Percentiles rank a stretch among this genome's conserved stretches.
phyloP scores from a whole-genome alignment of 371 early-diverging fungal species.

The Apophysomyces elegans region DNA sequence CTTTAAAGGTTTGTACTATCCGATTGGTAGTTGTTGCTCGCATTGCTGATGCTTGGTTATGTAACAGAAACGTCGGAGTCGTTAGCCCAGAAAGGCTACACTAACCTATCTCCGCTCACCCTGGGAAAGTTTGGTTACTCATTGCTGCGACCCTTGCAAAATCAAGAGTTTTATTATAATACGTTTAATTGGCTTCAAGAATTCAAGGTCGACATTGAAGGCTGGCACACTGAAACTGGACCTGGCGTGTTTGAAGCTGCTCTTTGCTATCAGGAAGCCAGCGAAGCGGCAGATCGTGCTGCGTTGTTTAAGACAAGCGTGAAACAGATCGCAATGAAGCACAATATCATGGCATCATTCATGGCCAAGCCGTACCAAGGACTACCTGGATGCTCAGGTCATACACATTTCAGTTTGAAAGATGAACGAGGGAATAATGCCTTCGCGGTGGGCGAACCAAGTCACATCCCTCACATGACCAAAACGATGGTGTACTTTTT shows the following conservation, averaged over 20 bases:
- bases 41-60: not conserved
- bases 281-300: constrained; percentile 77
- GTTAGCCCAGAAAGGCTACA: constrained; percentile 61
- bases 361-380: constrained; percentile 85
- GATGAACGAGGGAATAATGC: constrained; percentile 54
- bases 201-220: constrained; percentile 74
- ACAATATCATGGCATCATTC: constrained; percentile 78
- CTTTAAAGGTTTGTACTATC: constrained; percentile 66
- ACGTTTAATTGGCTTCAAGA: constrained; percentile 69
- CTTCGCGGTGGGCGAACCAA: constrained; percentile 50
- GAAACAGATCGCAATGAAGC: constrained; percentile 75
- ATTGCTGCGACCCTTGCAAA: constrained; percentile 69
- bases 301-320: constrained; percentile 79
- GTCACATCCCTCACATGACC: constrained; percentile 51
- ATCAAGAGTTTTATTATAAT: constrained; percentile 74
- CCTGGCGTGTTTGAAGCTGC: constrained; percentile 90
- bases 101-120: constrained; percentile 61
- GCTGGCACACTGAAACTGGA: constrained; percentile 85
- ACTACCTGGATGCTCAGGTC: constrained; percentile 85
- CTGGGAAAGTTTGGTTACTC: constrained; percentile 88
- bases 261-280: constrained; percentile 64
- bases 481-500: constrained; percentile 67
- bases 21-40: not conserved
- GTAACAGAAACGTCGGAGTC: constrained; percentile 69
- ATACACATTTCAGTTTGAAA: constrained; percentile 77